Base-by-base conservation (phyloP, 1,139 yeast genomes). In the Spathaspora sp. region DNA sequence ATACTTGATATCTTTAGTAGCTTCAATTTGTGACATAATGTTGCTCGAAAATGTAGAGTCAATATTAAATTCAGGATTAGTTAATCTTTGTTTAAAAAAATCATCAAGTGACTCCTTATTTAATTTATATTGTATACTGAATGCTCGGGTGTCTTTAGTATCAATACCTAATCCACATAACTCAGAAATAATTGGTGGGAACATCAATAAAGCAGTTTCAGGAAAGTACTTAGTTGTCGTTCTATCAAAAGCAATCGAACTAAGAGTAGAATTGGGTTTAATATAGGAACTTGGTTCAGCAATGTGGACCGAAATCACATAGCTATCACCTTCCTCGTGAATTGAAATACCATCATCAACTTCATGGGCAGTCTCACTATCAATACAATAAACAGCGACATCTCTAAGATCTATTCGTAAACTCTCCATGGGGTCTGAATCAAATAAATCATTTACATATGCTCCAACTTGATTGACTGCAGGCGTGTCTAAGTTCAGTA, bases 291-390 rank as follows among this genome's bases (percentile, higher is more conserved):
- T 75, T 0, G 98, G 98, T 60, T 91, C 93, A 1, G 99, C 98
- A 50, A 93, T 81, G 64, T 88, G 97, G 7, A 89, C 74, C 29
- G 85, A 78, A 5, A 91, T 58, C 2, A 68, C 67, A 55, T 70
- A 78, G 4, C 60, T 57, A 1, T 64, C 63, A 1, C 57, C 60
- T 0, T 67, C 49, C 25, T 60, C 61, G 36, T 70, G 70, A 16
- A 93, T 67, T 0, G 96, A 82, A 24, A 93, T 75, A 41, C 98
- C 99, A 64, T 93, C 99, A 63, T 93, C 99, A 51, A 93, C 87
- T 64, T 93, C 99, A 56, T 86, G 86, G 0, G 98, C 97, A 39
- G 76, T 76, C 10, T 74, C 81, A 2, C 86, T 78, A 65, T 93
- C 99, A 49, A 93, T 90, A 65, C 98, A 90, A 60, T 84, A 93